Base-by-base conservation (phyloP, 108 stramenopile species). In the Stephanodiscus triporus region DNA sequence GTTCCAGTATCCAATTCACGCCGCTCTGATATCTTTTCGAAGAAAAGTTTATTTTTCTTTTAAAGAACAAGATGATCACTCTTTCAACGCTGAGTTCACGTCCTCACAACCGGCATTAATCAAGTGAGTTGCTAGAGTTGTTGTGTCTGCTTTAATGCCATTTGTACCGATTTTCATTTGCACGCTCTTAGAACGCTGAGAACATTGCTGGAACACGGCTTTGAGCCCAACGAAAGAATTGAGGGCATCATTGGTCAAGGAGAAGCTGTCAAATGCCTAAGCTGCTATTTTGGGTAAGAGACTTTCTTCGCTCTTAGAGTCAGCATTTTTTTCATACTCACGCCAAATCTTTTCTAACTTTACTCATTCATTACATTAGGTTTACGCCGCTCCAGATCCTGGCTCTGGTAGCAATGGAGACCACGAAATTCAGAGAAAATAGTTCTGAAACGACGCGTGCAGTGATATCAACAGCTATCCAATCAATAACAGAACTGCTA, bases 351-450 rank as follows among this genome's bases (percentile, higher is more conserved):
- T 19, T 34, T 16, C 30, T 0, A 61, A 19, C 20, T 22, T 17
- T 19, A 61, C 7, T 61, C 36, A n/a, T 43, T 19, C 19, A 30
- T 37, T 1, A n/a, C n/a, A n/a, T 9, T 40, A 61, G 60, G 6
- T 95, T 89, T 74, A 80, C 91, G 7, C 94, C 94, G 16, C 73
- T 90, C 37, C 94, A 95, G 66, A 88, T 95, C 48, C 67, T 92
- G 10, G 73, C 81, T 16, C 66, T 73, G 50, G 75, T 81, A 30
- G 84, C 83, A 42, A 70, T 84, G 29, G 84, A 81, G 48, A 17
- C 72, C 13, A 37, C 22, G 30, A 42, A 65, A 68, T 30, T 59
- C 34, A 58, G 34, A 34, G 67, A 64, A n/a, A 43, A 77, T 29
- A 54, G 56, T 50, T 24, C 68, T 42, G 57, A 73, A 23, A 64